Percentiles rank a stretch among this genome's conserved stretches.
These are phyloP conservation scores for Rhamnella rubrinervis DNA, from an alignment of 331 rosid species.

Conservation along the genomic window DNA sequence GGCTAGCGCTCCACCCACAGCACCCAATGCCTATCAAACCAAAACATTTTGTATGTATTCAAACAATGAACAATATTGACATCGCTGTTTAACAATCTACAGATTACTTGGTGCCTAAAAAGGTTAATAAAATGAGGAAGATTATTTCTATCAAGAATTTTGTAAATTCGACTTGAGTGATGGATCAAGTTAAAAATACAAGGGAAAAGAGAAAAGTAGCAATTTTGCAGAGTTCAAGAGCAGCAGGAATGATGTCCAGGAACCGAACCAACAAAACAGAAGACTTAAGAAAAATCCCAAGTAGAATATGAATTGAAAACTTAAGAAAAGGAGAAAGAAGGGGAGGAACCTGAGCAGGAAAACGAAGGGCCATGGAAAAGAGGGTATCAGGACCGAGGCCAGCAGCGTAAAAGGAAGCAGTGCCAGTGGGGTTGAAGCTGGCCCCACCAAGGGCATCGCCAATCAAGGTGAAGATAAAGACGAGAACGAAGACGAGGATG, in stretches of 20 bases:
- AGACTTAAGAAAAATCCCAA: background rate
- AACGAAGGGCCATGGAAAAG: slow-evolving; percentile 78
- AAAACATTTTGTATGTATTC: background rate
- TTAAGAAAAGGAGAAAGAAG: background rate
- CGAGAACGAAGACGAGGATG: slow-evolving; percentile 53
- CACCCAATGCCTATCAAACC: slow-evolving; percentile 69
- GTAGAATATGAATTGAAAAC: background rate
- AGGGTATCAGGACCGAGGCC: slow-evolving; percentile 73
- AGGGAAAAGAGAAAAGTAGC: slow-evolving; percentile 9
- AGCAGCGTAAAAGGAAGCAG: slow-evolving; percentile 71
- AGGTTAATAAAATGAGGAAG: no score
- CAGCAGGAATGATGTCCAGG: no score
- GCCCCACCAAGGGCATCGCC: slow-evolving; percentile 78
- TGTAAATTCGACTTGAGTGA: no score
- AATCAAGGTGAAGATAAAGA: slow-evolving; percentile 51
- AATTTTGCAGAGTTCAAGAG: no score
- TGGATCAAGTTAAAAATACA: background rate
- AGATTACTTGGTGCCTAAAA: no score
- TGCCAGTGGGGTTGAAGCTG: slow-evolving; percentile 90
- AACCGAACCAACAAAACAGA: background rate
- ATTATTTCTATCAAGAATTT: no score
- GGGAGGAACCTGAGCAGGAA: slow-evolving; percentile 76
- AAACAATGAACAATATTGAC: background rate
- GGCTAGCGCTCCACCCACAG: slow-evolving; percentile 79
- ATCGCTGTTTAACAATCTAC: no score